A percentile compares a stretch with the other conserved stretches of the same genome.
Evolutionary conservation across 2,329 filamentous ascomycete genomes (phyloP).

Genomic region (Chlorencoelia australis): DNA sequence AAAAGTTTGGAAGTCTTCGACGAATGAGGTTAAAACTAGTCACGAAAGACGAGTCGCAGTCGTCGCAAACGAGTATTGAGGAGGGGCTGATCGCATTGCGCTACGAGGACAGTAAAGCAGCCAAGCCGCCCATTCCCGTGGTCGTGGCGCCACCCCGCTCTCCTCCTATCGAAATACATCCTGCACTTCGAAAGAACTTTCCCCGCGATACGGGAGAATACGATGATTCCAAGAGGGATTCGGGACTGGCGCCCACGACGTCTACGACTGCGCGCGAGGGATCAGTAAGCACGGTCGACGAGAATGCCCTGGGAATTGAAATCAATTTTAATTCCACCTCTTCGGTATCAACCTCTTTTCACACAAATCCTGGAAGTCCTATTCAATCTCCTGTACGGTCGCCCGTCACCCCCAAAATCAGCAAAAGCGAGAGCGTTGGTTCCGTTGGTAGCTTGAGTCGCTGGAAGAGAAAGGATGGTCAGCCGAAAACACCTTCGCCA

Average conservation of each 20-base stretch:
- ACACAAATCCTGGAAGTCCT: slow-evolving; percentile 1
- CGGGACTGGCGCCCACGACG: slow-evolving; percentile 39
- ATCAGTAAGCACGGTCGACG: slow-evolving; percentile 27
- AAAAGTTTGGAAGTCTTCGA: slow-evolving; percentile 5
- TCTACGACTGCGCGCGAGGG: slow-evolving; percentile 34
- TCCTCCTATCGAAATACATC: slow-evolving; percentile 22
- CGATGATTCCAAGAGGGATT: slow-evolving; percentile 40
- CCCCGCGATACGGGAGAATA: slow-evolving; percentile 26
- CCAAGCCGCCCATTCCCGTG: slow-evolving; percentile 44
- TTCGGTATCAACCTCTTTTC: neutral
- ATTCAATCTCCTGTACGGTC: slow-evolving; percentile 4
- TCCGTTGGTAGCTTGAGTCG: slow-evolving; percentile 6
- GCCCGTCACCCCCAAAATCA: slow-evolving; percentile 5
- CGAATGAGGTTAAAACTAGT: neutral
- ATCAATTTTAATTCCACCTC: slow-evolving; percentile 19
- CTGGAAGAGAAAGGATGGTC: slow-evolving; percentile 15
- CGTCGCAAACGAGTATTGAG: slow-evolving; percentile 9
- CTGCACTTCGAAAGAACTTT: slow-evolving; percentile 17
- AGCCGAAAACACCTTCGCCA: slow-evolving; percentile 6
- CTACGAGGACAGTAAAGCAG: slow-evolving; percentile 51
- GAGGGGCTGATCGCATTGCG: slow-evolving; percentile 40
- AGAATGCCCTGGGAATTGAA: slow-evolving; percentile 15
- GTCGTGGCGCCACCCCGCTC: slow-evolving; percentile 22
- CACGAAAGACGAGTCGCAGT: neutral
- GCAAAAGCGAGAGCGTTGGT: slow-evolving; percentile 11